Conservation (phyloP, 169 alveolate species). For the Babesia ovis region DNA sequence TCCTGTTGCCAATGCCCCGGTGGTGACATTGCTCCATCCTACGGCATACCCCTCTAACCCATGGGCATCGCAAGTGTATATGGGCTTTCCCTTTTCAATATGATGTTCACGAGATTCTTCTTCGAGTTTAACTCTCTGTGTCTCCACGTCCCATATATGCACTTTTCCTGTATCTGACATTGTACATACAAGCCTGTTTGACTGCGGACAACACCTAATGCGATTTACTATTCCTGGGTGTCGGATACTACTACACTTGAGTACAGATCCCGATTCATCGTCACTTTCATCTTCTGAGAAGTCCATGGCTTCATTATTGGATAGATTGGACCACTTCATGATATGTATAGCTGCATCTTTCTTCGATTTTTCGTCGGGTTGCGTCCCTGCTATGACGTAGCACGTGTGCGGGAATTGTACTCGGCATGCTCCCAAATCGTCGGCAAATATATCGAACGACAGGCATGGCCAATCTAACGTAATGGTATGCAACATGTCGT, state of each 20-base stretch:
- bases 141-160: constrained; percentile 62
- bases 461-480: constrained; percentile 76
- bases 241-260: constrained; percentile 36
- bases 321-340: constrained; percentile 66
- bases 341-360: constrained; percentile 60
- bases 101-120: constrained; percentile 1
- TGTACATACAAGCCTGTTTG: constrained; percentile 60
- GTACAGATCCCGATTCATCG: constrained; percentile 29
- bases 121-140: constrained; percentile 4
- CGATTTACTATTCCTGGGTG: constrained; percentile 68
- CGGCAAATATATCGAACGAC: constrained; percentile 72
- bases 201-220: constrained; percentile 64
- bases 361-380: constrained; percentile 38
- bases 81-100: constrained; percentile 49
- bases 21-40: constrained; percentile 70
- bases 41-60: constrained; percentile 77
- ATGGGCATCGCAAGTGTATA: constrained; percentile 61
- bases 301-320: constrained; percentile 44
- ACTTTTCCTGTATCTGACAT: constrained; percentile 64
- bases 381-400: constrained; percentile 68
- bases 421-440: constrained; percentile 55
- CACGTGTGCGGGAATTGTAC: constrained; percentile 56
- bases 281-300: constrained; percentile 57
- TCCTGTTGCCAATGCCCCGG: constrained; percentile 75
- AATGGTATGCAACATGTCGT: constrained; percentile 64